Percentiles rank a stretch among this genome's conserved stretches.
Evolutionary conservation across 2,329 filamentous ascomycete genomes (phyloP).

Genomic region (Exophiala bonariae): DNA sequence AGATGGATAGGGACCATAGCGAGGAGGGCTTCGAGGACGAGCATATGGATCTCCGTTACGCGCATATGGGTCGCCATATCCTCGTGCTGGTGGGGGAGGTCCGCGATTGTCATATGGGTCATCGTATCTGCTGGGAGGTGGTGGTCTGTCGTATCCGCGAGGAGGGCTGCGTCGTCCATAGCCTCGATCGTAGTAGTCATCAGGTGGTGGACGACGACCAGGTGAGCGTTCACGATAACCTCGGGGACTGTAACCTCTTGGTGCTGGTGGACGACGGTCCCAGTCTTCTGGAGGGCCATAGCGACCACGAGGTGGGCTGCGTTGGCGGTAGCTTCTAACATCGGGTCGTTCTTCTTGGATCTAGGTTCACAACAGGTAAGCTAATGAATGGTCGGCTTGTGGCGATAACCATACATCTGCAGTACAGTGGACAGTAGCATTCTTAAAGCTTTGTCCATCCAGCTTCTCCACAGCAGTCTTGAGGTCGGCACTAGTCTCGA

Average conservation of each 20-base stretch:
- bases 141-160: slow-evolving; percentile 69
- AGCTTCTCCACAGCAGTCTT: slow-evolving; percentile 93
- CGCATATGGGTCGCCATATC: slow-evolving; percentile 61
- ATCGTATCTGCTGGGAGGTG: slow-evolving; percentile 65
- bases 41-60: slow-evolving; percentile 45
- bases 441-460: slow-evolving; percentile 90
- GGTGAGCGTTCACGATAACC: slow-evolving; percentile 84
- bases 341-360: slow-evolving; percentile 74
- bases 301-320: slow-evolving; percentile 74
- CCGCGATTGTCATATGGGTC: slow-evolving; percentile 67
- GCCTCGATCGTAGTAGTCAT: slow-evolving; percentile 81
- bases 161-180: slow-evolving; percentile 79
- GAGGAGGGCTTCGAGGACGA: slow-evolving; percentile 26
- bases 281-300: slow-evolving; percentile 70
- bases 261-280: slow-evolving; percentile 76
- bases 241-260: slow-evolving; percentile 80
- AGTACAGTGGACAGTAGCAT: slow-evolving; percentile 77
- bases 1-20: slow-evolving; percentile 23
- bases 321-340: slow-evolving; percentile 65
- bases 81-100: slow-evolving; percentile 53
- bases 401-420: slow-evolving; percentile 75
- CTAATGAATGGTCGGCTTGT: slow-evolving; percentile 3
- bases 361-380: slow-evolving; percentile 45
- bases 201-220: slow-evolving; percentile 60
- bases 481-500: slow-evolving; percentile 87